phyloP scores from a whole-genome alignment of 805 yeast species.

The Blastobotrys attinorum region DNA sequence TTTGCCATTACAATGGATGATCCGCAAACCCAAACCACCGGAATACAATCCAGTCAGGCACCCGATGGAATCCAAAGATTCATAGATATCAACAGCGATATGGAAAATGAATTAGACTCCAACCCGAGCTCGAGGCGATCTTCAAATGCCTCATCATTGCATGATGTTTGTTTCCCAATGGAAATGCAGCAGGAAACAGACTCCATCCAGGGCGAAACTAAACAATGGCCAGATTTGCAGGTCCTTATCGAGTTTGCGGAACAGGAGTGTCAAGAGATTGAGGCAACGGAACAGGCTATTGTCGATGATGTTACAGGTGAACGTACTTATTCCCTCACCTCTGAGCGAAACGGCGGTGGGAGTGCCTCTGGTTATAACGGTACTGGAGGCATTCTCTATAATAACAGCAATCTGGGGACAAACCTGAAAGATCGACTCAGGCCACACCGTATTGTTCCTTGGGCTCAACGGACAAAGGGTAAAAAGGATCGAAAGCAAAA shows the following conservation, averaged over 20 bases:
- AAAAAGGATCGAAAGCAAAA: background rate
- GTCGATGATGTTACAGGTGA: conserved; percentile 14
- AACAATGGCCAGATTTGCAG: conserved; percentile 76
- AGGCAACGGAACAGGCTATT: conserved; percentile 18
- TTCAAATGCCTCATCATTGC: conserved; percentile 60
- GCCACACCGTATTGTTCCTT: conserved; percentile 69
- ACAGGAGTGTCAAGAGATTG: conserved; percentile 50
- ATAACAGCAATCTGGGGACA: conserved; percentile 18
- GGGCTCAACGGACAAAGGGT: conserved; percentile 35
- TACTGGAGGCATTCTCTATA: background rate
- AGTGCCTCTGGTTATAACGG: background rate
- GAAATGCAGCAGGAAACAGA: conserved; percentile 33
- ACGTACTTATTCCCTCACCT: conserved; percentile 6
- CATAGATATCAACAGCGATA: conserved; percentile 13
- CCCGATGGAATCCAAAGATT: conserved; percentile 5
- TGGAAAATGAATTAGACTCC: conserved; percentile 30
- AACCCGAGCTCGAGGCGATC: conserved; percentile 57
- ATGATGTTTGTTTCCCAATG: conserved; percentile 88
- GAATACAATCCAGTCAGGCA: background rate
- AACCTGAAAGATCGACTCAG: conserved; percentile 54
- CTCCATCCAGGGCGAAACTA: conserved; percentile 21
- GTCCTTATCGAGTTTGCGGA: conserved; percentile 69
- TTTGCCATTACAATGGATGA: conserved; percentile 11
- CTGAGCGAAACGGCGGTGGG: conserved; percentile 1
- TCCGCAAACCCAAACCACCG: conserved; percentile 1